Conservation (phyloP, 2,329 filamentous ascomycete genomes). For the Aspergillus puulaauensis region DNA sequence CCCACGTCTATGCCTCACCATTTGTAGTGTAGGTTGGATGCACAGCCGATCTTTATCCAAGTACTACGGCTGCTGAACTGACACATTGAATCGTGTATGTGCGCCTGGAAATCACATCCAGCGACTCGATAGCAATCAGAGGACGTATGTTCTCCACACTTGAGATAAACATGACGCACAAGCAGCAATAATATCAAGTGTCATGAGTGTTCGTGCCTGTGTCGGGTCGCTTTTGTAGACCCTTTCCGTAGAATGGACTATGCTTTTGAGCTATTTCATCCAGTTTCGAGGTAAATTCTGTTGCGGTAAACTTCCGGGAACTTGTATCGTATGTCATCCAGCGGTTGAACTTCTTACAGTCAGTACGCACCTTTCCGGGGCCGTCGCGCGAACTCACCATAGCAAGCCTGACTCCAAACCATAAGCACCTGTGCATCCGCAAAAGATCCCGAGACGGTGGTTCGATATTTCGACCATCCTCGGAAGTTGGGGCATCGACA, state of each 20-base stretch:
- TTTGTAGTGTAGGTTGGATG: neutral
- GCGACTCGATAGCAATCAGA: neutral
- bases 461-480: slow-evolving; percentile 56
- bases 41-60: neutral
- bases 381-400: slow-evolving; percentile 33
- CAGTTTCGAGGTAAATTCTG: slow-evolving; percentile 28
- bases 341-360: slow-evolving; percentile 31
- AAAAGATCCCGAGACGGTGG: slow-evolving; percentile 47
- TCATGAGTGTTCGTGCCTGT: slow-evolving; percentile 13
- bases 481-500: slow-evolving; percentile 47
- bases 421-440: slow-evolving; percentile 54
- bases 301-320: slow-evolving; percentile 33
- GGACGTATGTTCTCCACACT: neutral
- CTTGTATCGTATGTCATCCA: slow-evolving; percentile 40
- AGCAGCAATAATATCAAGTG: slow-evolving; percentile 4
- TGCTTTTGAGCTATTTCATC: slow-evolving; percentile 17
- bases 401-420: slow-evolving; percentile 46
- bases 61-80: too few relatives aligned
- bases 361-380: neutral
- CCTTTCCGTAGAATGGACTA: slow-evolving; percentile 12
- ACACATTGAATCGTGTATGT: neutral
- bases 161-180: neutral
- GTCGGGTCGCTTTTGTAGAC: neutral
- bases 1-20: neutral
- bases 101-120: neutral